phyloP scores from a whole-genome alignment of 148 eudicot genomes.

The Arctostaphylos glauca region DNA sequence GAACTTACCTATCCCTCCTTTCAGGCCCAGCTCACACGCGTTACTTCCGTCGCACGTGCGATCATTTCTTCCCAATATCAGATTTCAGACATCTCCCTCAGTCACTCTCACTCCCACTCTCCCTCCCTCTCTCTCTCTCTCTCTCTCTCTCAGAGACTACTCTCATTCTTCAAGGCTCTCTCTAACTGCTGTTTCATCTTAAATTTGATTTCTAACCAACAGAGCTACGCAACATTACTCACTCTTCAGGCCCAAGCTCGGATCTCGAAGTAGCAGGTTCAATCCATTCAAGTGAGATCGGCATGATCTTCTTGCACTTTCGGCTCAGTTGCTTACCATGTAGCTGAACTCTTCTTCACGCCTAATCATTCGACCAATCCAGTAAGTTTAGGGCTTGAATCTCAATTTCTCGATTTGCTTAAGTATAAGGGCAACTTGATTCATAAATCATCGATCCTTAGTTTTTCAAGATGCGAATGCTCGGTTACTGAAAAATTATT shows the following conservation, averaged over 20 bases:
- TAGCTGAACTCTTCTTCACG: constrained; percentile 7
- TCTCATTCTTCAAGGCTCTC: background rate
- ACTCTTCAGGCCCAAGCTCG: background rate
- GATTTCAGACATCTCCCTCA: background rate
- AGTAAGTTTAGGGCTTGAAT: constrained; percentile 11
- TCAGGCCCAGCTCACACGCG: background rate
- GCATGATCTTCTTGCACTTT: background rate
- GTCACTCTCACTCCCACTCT: background rate
- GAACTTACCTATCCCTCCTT: too few species aligned
- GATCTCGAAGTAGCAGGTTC: constrained; percentile 13
- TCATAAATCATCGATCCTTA: background rate
- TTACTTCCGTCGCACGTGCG: background rate
- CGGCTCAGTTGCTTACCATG: constrained; percentile 1
- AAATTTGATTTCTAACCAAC: background rate
- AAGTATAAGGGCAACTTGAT: background rate
- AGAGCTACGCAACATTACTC: background rate
- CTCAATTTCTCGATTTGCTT: background rate
- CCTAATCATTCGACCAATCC: background rate
- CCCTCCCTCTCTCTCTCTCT: background rate
- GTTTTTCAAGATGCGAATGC: background rate
- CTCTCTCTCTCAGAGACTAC: background rate
- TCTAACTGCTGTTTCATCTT: background rate
- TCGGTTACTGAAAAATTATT: background rate
- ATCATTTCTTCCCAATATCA: background rate
- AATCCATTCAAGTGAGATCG: background rate